Conservation (phyloP, 441 rosid species). For the Theobroma grandiflorum region DNA sequence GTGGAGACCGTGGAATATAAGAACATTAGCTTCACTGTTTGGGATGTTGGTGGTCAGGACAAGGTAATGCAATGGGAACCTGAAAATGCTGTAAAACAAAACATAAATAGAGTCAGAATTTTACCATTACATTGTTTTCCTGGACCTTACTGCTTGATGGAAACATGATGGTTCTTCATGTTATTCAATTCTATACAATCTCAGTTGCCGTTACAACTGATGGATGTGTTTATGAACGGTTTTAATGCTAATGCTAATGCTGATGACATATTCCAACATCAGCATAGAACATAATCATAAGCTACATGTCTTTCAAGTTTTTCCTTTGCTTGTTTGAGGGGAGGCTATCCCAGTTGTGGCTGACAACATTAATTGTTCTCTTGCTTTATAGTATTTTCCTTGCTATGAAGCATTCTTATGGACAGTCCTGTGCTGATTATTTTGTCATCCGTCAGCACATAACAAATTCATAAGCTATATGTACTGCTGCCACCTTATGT, state of each 20-base stretch:
- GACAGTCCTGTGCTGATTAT: conserved; percentile 24
- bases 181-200: not conserved
- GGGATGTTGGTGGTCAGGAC: conserved; percentile 93
- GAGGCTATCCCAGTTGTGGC: conserved; percentile 32
- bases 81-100: not conserved
- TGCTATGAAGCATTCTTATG: conserved; percentile 13
- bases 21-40: conserved; percentile 88
- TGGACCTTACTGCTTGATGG: not conserved
- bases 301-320: conserved; percentile 40
- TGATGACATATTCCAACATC: conserved; percentile 31
- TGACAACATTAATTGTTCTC: not conserved
- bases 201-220: not conserved
- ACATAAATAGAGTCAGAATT: not conserved
- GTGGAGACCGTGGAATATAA: conserved; percentile 90
- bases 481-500: conserved; percentile 22
- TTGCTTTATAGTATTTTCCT: not conserved
- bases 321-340: conserved; percentile 26
- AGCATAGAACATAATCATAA: conserved; percentile 57
- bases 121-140: conserved; percentile 21
- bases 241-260: conserved; percentile 35
- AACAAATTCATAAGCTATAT: conserved; percentile 33
- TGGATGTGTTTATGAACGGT: conserved; percentile 48
- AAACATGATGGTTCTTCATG: not conserved
- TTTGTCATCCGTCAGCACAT: conserved; percentile 7
- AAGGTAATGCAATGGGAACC: conserved; percentile 45